Evolutionary conservation across 805 yeast species (phyloP).

Genomic region (Teunomyces panamensis): DNA sequence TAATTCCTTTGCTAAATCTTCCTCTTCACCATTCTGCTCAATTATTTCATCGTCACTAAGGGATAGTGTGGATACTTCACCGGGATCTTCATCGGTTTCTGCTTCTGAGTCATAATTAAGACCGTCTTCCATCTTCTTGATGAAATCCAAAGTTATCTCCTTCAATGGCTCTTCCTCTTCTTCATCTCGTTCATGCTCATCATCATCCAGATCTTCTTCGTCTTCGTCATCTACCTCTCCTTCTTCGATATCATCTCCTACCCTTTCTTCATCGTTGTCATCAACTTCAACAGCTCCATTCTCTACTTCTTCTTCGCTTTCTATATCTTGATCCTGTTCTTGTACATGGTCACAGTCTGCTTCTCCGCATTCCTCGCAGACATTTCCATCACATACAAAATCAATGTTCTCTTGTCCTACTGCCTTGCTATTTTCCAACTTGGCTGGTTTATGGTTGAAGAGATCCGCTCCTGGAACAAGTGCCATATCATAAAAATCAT

Average conservation of each 20-base stretch:
- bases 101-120: constrained; percentile 13
- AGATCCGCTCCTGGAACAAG: constrained; percentile 91
- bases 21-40: constrained; percentile 15
- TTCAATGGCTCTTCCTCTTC: constrained; percentile 14
- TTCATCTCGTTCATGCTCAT: constrained; percentile 18
- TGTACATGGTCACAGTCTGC: constrained; percentile 24
- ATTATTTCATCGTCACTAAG: constrained; percentile 15
- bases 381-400: constrained; percentile 46
- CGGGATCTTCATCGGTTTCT: constrained; percentile 14
- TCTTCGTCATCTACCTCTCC: constrained; percentile 15
- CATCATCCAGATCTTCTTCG: constrained; percentile 4
- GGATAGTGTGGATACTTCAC: constrained; percentile 20
- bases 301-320: constrained; percentile 14
- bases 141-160: constrained; percentile 30
- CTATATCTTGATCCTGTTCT: constrained; percentile 19
- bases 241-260: constrained; percentile 9
- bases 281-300: constrained; percentile 18
- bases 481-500: constrained; percentile 67
- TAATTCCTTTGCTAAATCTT: constrained; percentile 34
- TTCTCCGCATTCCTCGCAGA: constrained; percentile 25
- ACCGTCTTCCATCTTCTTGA: constrained; percentile 24
- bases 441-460: constrained; percentile 65
- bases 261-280: constrained; percentile 11
- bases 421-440: constrained; percentile 9
- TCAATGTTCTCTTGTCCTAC: constrained; percentile 54